phyloP scores from a whole-genome alignment of 305 asterid species.

The Ruellia speciosa region DNA sequence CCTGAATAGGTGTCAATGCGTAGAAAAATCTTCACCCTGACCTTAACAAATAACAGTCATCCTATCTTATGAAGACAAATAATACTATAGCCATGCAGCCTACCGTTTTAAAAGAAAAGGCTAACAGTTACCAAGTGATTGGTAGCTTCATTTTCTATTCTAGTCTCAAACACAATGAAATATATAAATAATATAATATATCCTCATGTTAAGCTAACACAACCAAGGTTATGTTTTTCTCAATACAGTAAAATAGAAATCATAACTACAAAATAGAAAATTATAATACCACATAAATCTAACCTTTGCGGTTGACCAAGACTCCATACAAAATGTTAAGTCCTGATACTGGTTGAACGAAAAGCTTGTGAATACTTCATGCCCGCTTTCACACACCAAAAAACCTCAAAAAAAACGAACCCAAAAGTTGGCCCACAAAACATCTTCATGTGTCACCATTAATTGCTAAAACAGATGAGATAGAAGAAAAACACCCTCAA shows the following conservation, averaged over 20 bases:
- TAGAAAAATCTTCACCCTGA: not conserved
- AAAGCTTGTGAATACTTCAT: slow-evolving; percentile 12
- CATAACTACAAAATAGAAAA: not conserved
- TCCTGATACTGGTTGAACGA: slow-evolving; percentile 2
- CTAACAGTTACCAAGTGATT: not conserved
- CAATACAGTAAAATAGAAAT: not conserved
- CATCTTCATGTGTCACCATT: not conserved
- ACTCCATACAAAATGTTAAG: slow-evolving; percentile 18
- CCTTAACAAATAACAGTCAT: not conserved
- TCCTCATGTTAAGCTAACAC: not conserved
- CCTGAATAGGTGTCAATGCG: not conserved
- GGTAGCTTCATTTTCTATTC: not conserved
- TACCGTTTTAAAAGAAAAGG: not conserved
- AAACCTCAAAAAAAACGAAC: slow-evolving; percentile 19
- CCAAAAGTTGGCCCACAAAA: slow-evolving; percentile 14
- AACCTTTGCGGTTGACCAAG: slow-evolving; percentile 16
- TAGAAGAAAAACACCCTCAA: not conserved
- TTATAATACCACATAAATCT: slow-evolving; percentile 9
- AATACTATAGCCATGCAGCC: not conserved
- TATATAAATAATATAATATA: not conserved
- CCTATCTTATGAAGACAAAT: not conserved
- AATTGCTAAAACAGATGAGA: slow-evolving; percentile 6
- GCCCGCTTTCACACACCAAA: slow-evolving; percentile 20
- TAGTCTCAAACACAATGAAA: not conserved
- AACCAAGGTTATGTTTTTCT: not conserved